These are phyloP conservation scores for Gossypium thurberi DNA, from an alignment of 345 rosid genomes.

Conservation along the genomic window DNA sequence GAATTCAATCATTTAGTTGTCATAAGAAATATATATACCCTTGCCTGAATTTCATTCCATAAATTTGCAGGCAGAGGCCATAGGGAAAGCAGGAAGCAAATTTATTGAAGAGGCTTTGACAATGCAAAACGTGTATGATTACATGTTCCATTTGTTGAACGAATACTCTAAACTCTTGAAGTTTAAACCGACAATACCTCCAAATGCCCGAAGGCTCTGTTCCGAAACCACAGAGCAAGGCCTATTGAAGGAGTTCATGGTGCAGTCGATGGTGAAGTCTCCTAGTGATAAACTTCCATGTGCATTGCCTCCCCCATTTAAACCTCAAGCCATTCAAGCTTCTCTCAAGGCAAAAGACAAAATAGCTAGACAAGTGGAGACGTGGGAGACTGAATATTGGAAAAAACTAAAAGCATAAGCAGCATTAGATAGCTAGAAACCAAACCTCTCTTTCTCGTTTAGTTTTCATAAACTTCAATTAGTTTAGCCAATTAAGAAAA, in stretches of 20 bases:
- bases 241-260: constrained; percentile 40
- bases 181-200: constrained; percentile 42
- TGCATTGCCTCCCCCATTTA: constrained; percentile 39
- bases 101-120: constrained; percentile 47
- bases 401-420: not conserved
- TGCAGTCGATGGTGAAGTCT: constrained; percentile 44
- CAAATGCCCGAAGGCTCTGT: constrained; percentile 14
- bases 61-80: constrained; percentile 44
- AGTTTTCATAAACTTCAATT: not conserved
- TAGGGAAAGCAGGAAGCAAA: constrained; percentile 51
- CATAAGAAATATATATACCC: too few relatives aligned
- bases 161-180: constrained; percentile 58
- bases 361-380: constrained; percentile 39
- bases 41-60: too few relatives aligned
- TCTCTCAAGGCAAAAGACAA: constrained; percentile 32
- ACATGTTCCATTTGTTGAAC: constrained; percentile 62
- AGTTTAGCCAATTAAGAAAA: not conserved
- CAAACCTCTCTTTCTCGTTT: not conserved
- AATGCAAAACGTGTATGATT: constrained; percentile 60
- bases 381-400: constrained; percentile 48
- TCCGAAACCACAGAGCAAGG: constrained; percentile 19
- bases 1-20: too few relatives aligned
- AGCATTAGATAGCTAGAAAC: not conserved
- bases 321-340: constrained; percentile 26
- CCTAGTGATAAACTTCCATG: constrained; percentile 50